Percentiles rank a stretch among this genome's conserved stretches.
Evolutionary conservation across 768 basidiomycete genomes (phyloP).

Genomic region (Glaciozyma martinii): DNA sequence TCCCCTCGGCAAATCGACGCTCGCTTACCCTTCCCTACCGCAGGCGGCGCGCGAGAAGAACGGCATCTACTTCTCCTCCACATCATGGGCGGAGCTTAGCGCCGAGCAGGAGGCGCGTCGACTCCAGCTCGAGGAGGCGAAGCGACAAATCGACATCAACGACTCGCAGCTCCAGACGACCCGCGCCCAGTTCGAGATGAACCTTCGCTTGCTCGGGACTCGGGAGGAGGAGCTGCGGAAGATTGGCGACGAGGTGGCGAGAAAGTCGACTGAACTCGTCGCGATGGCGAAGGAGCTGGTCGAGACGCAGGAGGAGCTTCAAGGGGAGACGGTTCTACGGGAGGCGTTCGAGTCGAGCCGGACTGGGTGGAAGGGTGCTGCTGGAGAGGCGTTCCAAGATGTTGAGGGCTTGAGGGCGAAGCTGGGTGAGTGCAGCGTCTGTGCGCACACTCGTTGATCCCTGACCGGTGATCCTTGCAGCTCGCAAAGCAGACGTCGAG

Average conservation of each 20-base stretch:
- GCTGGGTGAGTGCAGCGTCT: constrained; percentile 11
- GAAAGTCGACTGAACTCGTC: constrained; percentile 49
- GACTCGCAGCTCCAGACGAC: constrained; percentile 69
- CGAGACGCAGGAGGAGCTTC: constrained; percentile 52
- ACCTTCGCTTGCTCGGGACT: constrained; percentile 63
- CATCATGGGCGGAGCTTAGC: constrained; percentile 75
- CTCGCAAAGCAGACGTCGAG: constrained; percentile 17
- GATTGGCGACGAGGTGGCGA: constrained; percentile 51
- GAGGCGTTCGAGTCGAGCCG: constrained; percentile 56
- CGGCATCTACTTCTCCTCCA: constrained; percentile 86
- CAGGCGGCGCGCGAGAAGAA: constrained; percentile 86
- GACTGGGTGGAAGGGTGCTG: constrained; percentile 31
- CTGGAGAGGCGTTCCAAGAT: constrained; percentile 6
- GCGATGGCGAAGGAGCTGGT: constrained; percentile 54
- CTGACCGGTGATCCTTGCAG: neutral
- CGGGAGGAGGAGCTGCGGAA: constrained; percentile 66
- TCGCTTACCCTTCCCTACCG: neutral
- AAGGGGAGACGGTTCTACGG: constrained; percentile 70
- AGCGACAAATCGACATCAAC: constrained; percentile 70
- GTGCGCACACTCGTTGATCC: neutral
- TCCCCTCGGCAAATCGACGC: neutral
- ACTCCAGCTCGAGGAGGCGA: constrained; percentile 72
- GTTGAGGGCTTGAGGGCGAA: constrained; percentile 24
- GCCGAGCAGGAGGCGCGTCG: constrained; percentile 65
- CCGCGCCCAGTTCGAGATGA: constrained; percentile 85